Evolutionary conservation across 495 filamentous ascomycete species (phyloP).

Genomic region (Trichodelitschia bisporula): DNA sequence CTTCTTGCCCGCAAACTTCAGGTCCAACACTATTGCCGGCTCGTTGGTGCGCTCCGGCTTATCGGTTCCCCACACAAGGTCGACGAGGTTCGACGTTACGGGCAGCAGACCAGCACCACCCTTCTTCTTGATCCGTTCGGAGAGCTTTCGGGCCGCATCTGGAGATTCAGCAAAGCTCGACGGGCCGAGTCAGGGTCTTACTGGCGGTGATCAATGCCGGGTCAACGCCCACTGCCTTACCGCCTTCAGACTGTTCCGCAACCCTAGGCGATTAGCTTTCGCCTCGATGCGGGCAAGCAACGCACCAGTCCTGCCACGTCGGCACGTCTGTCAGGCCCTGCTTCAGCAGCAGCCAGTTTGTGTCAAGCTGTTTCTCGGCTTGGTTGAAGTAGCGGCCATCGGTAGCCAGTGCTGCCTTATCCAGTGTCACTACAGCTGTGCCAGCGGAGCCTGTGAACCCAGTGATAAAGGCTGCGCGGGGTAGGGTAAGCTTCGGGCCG

Average conservation of each 20-base stretch:
- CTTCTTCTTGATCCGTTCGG: slow-evolving; percentile 69
- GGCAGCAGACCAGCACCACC: slow-evolving; percentile 52
- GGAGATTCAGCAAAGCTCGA: slow-evolving; percentile 5
- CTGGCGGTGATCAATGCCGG: slow-evolving; percentile 49
- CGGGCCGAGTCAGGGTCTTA: slow-evolving; percentile 21
- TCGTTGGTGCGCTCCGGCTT: slow-evolving; percentile 55
- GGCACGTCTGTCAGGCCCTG: slow-evolving; percentile 81
- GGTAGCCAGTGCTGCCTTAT: slow-evolving; percentile 76
- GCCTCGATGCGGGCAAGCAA: slow-evolving; percentile 4
- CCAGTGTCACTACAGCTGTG: slow-evolving; percentile 64
- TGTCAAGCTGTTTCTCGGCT: slow-evolving; percentile 73
- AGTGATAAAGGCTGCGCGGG: slow-evolving; percentile 48
- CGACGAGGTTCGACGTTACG: slow-evolving; percentile 60
- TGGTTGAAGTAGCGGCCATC: slow-evolving; percentile 99
- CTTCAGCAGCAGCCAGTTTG: slow-evolving; percentile 81
- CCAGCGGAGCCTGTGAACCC: slow-evolving; percentile 94
- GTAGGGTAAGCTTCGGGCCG: slow-evolving; percentile 4
- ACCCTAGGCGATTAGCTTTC: slow-evolving; percentile 23
- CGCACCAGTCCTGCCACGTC: slow-evolving; percentile 89
- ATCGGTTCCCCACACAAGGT: slow-evolving; percentile 57
- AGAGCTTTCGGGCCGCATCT: slow-evolving; percentile 60
- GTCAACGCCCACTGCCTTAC: slow-evolving; percentile 79
- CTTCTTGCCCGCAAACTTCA: slow-evolving; percentile 60
- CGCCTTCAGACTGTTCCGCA: slow-evolving; percentile 56
- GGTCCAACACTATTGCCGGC: slow-evolving; percentile 38